Conservation (phyloP, 1,284 basidiomycete species). For the Kalmanozyma brasiliensis region DNA sequence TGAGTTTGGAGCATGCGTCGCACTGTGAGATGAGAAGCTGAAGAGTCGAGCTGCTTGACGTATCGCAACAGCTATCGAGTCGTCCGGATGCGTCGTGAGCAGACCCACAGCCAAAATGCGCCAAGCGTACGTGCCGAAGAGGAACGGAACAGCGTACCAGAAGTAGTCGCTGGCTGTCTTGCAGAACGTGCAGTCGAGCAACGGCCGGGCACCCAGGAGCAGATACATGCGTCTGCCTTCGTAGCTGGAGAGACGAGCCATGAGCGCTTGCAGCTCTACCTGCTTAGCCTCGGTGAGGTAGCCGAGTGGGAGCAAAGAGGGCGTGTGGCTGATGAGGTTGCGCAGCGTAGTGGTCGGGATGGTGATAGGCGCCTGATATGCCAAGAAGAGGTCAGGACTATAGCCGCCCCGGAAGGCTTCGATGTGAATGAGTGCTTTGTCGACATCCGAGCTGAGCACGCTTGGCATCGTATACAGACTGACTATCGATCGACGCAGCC, state of each 20-base stretch:
- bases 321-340: slow-evolving; percentile 24
- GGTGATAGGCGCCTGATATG: slow-evolving; percentile 33
- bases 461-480: slow-evolving; percentile 23
- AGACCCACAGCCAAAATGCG: slow-evolving; percentile 40
- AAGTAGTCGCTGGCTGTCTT: slow-evolving; percentile 30
- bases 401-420: slow-evolving; percentile 32
- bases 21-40: not conserved
- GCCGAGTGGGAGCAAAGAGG: slow-evolving; percentile 24
- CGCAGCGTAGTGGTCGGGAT: slow-evolving; percentile 39
- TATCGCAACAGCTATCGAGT: slow-evolving; percentile 38
- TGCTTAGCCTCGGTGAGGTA: slow-evolving; percentile 10
- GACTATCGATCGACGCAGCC: slow-evolving; percentile 10
- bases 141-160: slow-evolving; percentile 35
- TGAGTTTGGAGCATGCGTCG: not conserved
- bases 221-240: slow-evolving; percentile 41
- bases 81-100: slow-evolving; percentile 36
- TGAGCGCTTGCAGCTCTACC: slow-evolving; percentile 37
- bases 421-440: slow-evolving; percentile 22
- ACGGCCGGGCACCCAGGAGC: slow-evolving; percentile 28
- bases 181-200: slow-evolving; percentile 46
- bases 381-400: slow-evolving; percentile 41
- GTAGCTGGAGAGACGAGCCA: slow-evolving; percentile 46
- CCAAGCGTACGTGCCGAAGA: slow-evolving; percentile 33
- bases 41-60: slow-evolving; percentile 20
- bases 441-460: not conserved